Conservation (phyloP, 2,329 filamentous ascomycete species). For the Colletotrichum sp. region DNA sequence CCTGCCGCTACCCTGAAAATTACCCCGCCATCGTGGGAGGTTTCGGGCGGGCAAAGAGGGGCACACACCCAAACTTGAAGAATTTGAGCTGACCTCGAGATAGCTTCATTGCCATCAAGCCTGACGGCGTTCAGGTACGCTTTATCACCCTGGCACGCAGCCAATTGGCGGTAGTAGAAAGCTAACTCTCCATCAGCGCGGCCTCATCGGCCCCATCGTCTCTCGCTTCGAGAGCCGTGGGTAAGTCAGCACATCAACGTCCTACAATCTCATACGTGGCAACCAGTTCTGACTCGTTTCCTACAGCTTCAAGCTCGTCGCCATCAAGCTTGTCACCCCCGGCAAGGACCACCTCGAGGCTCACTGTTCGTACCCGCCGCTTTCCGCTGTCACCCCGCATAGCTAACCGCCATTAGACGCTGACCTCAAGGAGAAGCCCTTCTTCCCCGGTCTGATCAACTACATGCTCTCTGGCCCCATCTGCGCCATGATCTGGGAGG, state of each 20-base stretch:
- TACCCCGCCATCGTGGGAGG: constrained; percentile 36
- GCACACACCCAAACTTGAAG: constrained; percentile 4
- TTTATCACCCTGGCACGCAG: not conserved
- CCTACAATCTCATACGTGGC: not conserved
- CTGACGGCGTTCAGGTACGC: constrained; percentile 95
- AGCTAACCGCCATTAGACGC: constrained; percentile 60
- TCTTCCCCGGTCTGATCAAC: constrained; percentile 93
- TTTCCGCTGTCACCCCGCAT: constrained; percentile 10
- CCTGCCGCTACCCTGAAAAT: not conserved
- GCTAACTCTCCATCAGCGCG: constrained; percentile 66
- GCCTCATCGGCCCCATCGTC: constrained; percentile 97
- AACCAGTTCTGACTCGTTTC: not conserved
- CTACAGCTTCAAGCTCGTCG: constrained; percentile 91
- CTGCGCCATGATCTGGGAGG: constrained; percentile 99
- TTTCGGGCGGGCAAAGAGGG: constrained; percentile 14
- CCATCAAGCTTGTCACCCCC: constrained; percentile 93
- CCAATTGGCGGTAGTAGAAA: not conserved
- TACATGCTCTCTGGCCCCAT: constrained; percentile 99
- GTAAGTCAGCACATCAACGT: constrained; percentile 50
- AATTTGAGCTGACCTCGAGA: constrained; percentile 14
- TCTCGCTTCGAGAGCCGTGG: constrained; percentile 96
- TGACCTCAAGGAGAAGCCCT: constrained; percentile 91
- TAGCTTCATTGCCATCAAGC: constrained; percentile 99
- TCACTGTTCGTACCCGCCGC: constrained; percentile 70
- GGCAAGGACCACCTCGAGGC: constrained; percentile 95